Evolutionary conservation across 2,329 filamentous ascomycete genomes (phyloP).

Genomic region (Epichloe uncinata): DNA sequence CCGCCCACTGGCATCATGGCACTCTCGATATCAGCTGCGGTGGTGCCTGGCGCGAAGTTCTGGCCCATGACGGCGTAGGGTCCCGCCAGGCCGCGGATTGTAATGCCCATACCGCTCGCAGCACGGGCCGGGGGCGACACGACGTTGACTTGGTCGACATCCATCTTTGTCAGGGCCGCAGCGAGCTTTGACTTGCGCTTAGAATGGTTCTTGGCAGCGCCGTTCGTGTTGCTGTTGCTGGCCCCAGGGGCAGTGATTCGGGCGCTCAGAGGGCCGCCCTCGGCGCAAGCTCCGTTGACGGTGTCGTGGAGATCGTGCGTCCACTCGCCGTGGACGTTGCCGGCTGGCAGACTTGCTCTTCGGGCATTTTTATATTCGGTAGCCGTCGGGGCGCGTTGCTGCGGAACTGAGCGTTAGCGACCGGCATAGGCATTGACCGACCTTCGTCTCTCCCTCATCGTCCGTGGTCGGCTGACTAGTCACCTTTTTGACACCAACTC

Average conservation of each 20-base stretch:
- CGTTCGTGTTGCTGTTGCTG: constrained; percentile 8
- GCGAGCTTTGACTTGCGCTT: constrained; percentile 26
- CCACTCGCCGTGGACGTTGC: constrained; percentile 55
- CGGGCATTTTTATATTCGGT: constrained; percentile 3
- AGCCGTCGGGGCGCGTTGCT: constrained; percentile 10
- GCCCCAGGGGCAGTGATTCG: constrained; percentile 30
- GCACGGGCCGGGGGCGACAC: constrained; percentile 7
- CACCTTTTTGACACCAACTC: constrained; percentile 63
- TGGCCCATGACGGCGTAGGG: constrained; percentile 62
- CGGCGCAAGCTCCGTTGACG: constrained; percentile 18
- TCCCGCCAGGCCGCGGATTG: constrained; percentile 59
- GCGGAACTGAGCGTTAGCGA: background rate
- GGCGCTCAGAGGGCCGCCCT: constrained; percentile 29
- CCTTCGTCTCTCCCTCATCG: background rate
- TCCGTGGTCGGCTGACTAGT: background rate
- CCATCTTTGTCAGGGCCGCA: constrained; percentile 30
- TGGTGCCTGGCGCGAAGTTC: constrained; percentile 74
- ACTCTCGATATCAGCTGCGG: constrained; percentile 69
- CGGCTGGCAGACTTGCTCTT: constrained; percentile 26
- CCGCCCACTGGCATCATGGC: constrained; percentile 65
- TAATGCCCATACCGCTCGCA: constrained; percentile 35
- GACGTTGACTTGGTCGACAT: constrained; percentile 26
- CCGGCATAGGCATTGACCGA: background rate
- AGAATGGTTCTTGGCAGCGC: constrained; percentile 11
- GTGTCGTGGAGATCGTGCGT: constrained; percentile 53